A percentile compares a stretch with the other conserved stretches of the same genome.
Evolutionary conservation across 805 yeast species (phyloP).

Genomic region (Blastobotrys attinorum): DNA sequence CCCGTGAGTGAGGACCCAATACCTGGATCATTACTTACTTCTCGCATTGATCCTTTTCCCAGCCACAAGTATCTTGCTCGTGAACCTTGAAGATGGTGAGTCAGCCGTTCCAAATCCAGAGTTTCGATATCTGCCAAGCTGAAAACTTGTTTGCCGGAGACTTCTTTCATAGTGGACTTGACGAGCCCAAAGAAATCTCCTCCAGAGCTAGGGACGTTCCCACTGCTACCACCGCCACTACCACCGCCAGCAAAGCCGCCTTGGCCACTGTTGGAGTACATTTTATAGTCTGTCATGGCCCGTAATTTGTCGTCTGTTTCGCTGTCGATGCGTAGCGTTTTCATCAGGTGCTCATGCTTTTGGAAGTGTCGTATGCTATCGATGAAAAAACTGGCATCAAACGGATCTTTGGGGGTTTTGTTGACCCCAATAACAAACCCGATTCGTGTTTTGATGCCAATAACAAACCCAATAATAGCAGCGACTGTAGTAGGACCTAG

Average conservation of each 20-base stretch:
- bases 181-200: slow-evolving; percentile 40
- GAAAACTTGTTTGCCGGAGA: slow-evolving; percentile 33
- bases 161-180: slow-evolving; percentile 66
- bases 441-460: slow-evolving; percentile 58
- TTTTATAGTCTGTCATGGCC: slow-evolving; percentile 38
- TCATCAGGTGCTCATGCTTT: slow-evolving; percentile 50
- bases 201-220: background rate
- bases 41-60: slow-evolving; percentile 40
- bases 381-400: slow-evolving; percentile 64
- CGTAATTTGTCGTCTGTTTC: slow-evolving; percentile 44
- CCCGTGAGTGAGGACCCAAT: slow-evolving; percentile 11
- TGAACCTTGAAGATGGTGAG: slow-evolving; percentile 26
- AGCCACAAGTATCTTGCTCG: slow-evolving; percentile 36
- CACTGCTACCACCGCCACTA: no score
- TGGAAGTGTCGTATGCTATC: slow-evolving; percentile 70
- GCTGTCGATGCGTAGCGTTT: slow-evolving; percentile 47
- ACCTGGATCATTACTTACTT: slow-evolving; percentile 21
- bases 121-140: slow-evolving; percentile 29
- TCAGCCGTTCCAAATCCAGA: slow-evolving; percentile 28
- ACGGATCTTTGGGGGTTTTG: slow-evolving; percentile 75
- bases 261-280: background rate
- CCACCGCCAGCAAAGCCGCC: no score
- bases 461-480: slow-evolving; percentile 69
- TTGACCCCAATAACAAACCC: slow-evolving; percentile 47
- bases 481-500: slow-evolving; percentile 65